Evolutionary conservation across 2,329 filamentous ascomycete genomes (phyloP).

Genomic region (Fusarium fracticaudum): DNA sequence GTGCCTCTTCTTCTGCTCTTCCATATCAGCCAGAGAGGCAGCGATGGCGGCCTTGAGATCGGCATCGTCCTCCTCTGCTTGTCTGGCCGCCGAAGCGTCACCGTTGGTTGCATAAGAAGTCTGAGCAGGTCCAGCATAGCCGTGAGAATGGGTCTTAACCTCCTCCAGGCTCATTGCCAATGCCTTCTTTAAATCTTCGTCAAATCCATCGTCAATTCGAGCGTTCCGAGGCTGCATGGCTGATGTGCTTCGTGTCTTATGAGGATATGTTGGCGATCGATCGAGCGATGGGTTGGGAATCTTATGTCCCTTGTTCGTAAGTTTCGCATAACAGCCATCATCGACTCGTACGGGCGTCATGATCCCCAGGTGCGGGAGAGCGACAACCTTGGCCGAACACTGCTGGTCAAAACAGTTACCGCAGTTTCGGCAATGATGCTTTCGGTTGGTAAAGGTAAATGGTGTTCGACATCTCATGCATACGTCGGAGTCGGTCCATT

Average conservation of each 20-base stretch:
- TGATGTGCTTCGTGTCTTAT: slow-evolving; percentile 72
- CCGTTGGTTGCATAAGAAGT: slow-evolving; percentile 53
- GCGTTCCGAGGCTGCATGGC: slow-evolving; percentile 91
- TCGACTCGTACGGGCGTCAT: slow-evolving; percentile 91
- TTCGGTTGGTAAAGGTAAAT: slow-evolving; percentile 98
- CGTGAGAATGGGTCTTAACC: slow-evolving; percentile 77
- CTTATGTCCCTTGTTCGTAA: slow-evolving; percentile 74
- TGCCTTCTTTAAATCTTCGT: slow-evolving; percentile 93
- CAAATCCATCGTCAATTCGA: slow-evolving; percentile 88
- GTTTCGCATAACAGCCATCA: slow-evolving; percentile 91
- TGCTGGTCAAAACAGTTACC: slow-evolving; percentile 97
- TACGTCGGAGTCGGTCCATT: slow-evolving; percentile 97
- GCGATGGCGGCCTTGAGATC: slow-evolving; percentile 96
- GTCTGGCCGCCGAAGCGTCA: slow-evolving; percentile 50
- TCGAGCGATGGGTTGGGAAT: slow-evolving; percentile 57
- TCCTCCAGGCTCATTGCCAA: slow-evolving; percentile 98
- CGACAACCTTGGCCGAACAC: slow-evolving; percentile 88
- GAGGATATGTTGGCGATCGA: slow-evolving; percentile 59
- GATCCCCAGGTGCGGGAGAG: slow-evolving; percentile 92
- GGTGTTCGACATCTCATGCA: slow-evolving; percentile 97
- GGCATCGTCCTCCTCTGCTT: slow-evolving; percentile 86
- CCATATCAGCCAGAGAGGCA: slow-evolving; percentile 94
- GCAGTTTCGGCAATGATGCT: slow-evolving; percentile 98
- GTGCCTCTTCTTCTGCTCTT: slow-evolving; percentile 95
- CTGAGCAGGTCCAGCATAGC: slow-evolving; percentile 71